Percentiles rank a stretch among this genome's conserved stretches.
Conservation (phyloP, 2,329 filamentous ascomycete genomes). For the Sporothrix phasma region DNA sequence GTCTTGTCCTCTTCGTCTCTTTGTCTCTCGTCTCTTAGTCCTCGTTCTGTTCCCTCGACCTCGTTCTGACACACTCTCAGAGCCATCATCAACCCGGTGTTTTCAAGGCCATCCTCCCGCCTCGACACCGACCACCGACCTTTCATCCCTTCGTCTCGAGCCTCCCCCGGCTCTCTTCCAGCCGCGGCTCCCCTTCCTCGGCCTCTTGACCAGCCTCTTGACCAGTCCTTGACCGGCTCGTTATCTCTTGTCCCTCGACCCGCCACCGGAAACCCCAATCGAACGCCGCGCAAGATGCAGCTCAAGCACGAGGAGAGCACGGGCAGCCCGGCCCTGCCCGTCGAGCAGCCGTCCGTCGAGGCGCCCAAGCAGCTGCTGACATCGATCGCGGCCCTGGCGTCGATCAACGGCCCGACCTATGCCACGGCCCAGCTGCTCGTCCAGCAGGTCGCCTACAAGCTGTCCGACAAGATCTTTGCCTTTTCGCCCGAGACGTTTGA, state of each 20-base stretch:
- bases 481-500: conserved; percentile 93
- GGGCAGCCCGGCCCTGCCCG: conserved; percentile 18
- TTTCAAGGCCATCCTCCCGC: background rate
- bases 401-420: conserved; percentile 81
- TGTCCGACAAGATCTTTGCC: conserved; percentile 95
- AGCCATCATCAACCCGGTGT: too few relatives aligned
- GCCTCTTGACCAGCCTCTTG: background rate
- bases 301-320: conserved; percentile 20
- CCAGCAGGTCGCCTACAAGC: conserved; percentile 88
- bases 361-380: conserved; percentile 37
- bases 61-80: background rate
- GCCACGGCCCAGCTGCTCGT: conserved; percentile 86
- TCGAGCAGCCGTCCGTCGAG: background rate
- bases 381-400: conserved; percentile 37
- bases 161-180: background rate
- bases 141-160: background rate
- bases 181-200: background rate
- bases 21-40: background rate
- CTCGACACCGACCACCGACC: background rate
- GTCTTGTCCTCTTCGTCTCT: conserved; percentile 5
- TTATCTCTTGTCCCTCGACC: background rate
- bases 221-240: background rate
- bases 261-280: too few relatives aligned
- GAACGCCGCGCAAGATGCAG: conserved; percentile 20
- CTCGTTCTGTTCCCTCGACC: background rate